Conservation (phyloP, 768 basidiomycete species). For the Hebeloma cylindrosporum region DNA sequence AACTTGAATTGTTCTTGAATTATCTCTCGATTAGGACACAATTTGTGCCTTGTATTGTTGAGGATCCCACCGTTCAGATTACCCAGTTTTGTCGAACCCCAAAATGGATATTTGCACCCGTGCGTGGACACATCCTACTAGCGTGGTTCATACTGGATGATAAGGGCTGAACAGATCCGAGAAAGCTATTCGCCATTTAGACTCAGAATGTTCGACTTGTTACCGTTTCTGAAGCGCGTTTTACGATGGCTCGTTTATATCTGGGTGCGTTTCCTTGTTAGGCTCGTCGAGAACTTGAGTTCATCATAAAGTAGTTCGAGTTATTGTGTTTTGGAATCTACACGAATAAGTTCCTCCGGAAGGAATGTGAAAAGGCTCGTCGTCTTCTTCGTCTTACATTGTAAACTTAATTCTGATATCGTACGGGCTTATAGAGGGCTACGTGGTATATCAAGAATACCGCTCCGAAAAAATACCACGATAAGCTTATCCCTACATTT, state of each 20-base stretch:
- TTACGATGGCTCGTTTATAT: slow-evolving; percentile 6
- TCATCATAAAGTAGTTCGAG: slow-evolving; percentile 19
- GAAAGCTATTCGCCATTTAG: slow-evolving; percentile 16
- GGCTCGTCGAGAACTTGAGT: background rate
- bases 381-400: no score
- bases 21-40: slow-evolving; percentile 41
- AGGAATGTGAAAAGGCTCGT: slow-evolving; percentile 7
- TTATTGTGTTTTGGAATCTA: slow-evolving; percentile 12
- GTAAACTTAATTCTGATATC: background rate
- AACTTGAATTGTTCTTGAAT: background rate
- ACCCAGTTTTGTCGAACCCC: slow-evolving; percentile 52
- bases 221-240: background rate
- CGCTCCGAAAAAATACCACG: slow-evolving; percentile 45
- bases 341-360: slow-evolving; percentile 3
- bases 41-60: slow-evolving; percentile 44
- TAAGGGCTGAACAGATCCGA: slow-evolving; percentile 12
- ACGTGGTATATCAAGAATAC: slow-evolving; percentile 40
- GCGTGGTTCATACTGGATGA: background rate
- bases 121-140: slow-evolving; percentile 20
- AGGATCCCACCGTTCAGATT: slow-evolving; percentile 39
- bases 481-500: slow-evolving; percentile 47
- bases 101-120: slow-evolving; percentile 47
- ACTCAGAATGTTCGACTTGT: slow-evolving; percentile 7
- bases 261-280: slow-evolving; percentile 8
- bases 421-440: slow-evolving; percentile 16